Base-by-base conservation (phyloP, 169 alveolate genomes). In the Babesia bovis region DNA sequence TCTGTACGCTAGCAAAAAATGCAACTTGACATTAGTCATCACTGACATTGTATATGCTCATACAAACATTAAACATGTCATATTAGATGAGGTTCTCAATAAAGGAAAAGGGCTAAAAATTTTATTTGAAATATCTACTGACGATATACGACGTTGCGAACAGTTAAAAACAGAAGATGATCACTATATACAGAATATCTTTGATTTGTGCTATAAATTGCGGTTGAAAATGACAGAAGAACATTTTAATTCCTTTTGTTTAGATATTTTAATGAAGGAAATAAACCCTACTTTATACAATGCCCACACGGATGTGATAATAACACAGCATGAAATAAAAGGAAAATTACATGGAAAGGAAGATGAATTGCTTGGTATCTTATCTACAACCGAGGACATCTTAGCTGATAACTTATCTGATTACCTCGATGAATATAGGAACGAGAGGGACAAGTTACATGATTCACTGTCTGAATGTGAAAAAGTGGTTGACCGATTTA, bases 31-130 rank as follows among this genome's bases (percentile, higher is more conserved):
- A 78, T 98, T 99, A 2, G 87, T 98, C 28, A 91, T 98, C 10
- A 95, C 95, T 49, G 99, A 98, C 90, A 99, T 99, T 15, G 93
- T 98, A 9, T 98, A 98, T 44, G 95, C 95, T 75, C 97, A 98
- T 0, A 81, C 87, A 9, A 84, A 88, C 40, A 92, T 91, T 69
- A 84, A 94, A 15, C 81, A 75, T 30, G 72, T 45, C 17, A 66
- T 60, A 65, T 52, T 66, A 13, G 41, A 52, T n/a, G 61, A 40
- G 10, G 51, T 67, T 4, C 44, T 47, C 15, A 30, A 32, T 26
- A 60, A 66, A 4, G 25, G 25, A 2, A 2, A 41, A 25, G 66
- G 57, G 17, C n/a, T 53, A 6, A 28, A 61, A 44, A 49, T 52
- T 32, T 38, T 61, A 10, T 33, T 73, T 42, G 66, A 33, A 32